These are phyloP conservation scores for Fraxinus platypoda DNA, from an alignment of 305 asterid genomes.

Conservation along the genomic window DNA sequence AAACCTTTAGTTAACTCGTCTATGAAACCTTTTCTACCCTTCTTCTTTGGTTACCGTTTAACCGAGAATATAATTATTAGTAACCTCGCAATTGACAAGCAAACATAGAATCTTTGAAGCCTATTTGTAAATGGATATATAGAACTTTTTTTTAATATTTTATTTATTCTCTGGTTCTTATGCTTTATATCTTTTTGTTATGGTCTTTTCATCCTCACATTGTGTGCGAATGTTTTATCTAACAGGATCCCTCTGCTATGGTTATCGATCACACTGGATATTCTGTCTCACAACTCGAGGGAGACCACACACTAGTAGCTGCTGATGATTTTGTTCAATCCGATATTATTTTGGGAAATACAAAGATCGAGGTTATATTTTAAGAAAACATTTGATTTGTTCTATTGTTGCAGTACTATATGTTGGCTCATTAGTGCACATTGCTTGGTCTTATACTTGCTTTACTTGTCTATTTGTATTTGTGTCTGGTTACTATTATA, in stretches of 20 bases:
- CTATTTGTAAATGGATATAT: not conserved
- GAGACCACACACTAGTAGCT: conserved; percentile 74
- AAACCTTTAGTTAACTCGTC: not conserved
- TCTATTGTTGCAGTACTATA: not conserved
- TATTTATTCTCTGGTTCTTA: not conserved
- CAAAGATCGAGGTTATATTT: conserved; percentile 54
- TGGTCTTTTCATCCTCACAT: not conserved
- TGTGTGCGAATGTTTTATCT: conserved; percentile 11
- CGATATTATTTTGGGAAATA: conserved; percentile 70
- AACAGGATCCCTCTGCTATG: conserved; percentile 70
- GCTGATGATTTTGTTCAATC: conserved; percentile 61
- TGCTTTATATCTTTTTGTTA: conserved; percentile 11
- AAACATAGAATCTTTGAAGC: not conserved
- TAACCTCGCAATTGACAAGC: not conserved
- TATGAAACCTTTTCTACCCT: not conserved
- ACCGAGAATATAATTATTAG: not conserved
- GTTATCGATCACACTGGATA: conserved; percentile 74
- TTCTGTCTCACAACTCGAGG: conserved; percentile 63
- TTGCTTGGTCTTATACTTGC: not conserved
- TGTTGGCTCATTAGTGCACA: not conserved
- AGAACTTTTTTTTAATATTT: not conserved
- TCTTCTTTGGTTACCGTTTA: not conserved
- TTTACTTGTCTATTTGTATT: not conserved
- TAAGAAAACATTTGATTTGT: not conserved
- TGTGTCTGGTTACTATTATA: conserved; percentile 6